These are phyloP conservation scores for Cercophora samala DNA, from an alignment of 495 filamentous ascomycete species.

Conservation along the genomic window DNA sequence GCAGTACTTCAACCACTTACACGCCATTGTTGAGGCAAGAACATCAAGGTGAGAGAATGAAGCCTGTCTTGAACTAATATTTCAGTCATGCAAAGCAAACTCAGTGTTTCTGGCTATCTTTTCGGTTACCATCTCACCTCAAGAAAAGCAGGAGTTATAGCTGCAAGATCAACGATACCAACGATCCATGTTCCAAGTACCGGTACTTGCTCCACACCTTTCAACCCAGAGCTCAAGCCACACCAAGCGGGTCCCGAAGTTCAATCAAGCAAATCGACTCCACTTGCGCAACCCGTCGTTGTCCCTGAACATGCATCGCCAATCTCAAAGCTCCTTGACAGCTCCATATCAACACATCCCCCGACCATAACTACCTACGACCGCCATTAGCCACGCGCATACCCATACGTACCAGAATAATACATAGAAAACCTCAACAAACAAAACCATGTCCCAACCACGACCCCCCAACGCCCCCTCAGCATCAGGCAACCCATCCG, in stretches of 20 bases:
- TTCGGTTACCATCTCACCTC: no score
- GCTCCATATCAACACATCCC: background rate
- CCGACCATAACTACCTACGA: background rate
- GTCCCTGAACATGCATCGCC: background rate
- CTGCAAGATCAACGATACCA: background rate
- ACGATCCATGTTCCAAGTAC: background rate
- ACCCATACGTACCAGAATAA: background rate
- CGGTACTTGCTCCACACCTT: background rate
- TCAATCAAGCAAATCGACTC: background rate
- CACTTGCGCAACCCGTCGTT: background rate
- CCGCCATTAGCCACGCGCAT: background rate
- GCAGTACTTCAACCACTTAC: background rate
- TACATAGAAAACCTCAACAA: background rate
- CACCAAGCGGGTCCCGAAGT: conserved; percentile 4
- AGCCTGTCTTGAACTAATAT: no score
- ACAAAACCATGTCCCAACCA: background rate
- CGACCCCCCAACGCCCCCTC: background rate
- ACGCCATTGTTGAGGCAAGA: no score
- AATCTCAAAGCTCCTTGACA: background rate
- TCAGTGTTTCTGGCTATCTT: no score
- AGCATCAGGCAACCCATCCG: background rate
- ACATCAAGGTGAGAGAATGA: no score
- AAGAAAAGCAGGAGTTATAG: background rate
- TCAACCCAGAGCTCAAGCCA: conserved; percentile 6
- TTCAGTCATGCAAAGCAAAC: no score